A percentile compares a stretch with the other conserved stretches of the same genome.
Evolutionary conservation across 495 filamentous ascomycete species (phyloP).

Genomic region (Aspergillus cristatus): DNA sequence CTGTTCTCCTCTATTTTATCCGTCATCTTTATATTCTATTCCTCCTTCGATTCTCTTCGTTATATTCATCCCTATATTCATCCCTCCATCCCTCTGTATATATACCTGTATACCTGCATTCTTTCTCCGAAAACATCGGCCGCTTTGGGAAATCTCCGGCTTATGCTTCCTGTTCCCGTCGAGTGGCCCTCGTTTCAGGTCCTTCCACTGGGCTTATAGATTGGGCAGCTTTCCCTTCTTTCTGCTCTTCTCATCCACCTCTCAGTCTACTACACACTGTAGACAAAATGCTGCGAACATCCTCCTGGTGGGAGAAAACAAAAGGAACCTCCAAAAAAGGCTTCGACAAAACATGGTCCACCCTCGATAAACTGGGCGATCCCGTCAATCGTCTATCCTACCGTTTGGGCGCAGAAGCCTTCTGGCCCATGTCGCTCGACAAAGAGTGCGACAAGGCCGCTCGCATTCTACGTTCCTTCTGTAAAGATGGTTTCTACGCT

Average conservation of each 20-base stretch:
- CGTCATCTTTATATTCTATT: too few relatives aligned
- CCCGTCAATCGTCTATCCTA: slow-evolving; percentile 71
- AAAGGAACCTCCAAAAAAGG: slow-evolving; percentile 41
- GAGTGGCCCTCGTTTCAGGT: not conserved
- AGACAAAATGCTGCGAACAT: too few relatives aligned
- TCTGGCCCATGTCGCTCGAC: slow-evolving; percentile 73
- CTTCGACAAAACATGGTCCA: slow-evolving; percentile 46
- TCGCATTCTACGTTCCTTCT: slow-evolving; percentile 70
- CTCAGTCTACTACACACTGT: too few relatives aligned
- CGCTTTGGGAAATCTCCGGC: slow-evolving; percentile 10
- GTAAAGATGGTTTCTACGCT: slow-evolving; percentile 60
- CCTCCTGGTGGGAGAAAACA: slow-evolving; percentile 29
- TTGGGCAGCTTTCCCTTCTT: not conserved
- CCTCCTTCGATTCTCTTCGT: too few relatives aligned
- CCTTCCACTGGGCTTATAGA: slow-evolving; percentile 3
- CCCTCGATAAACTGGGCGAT: slow-evolving; percentile 46
- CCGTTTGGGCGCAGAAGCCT: slow-evolving; percentile 65
- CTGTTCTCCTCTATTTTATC: too few relatives aligned
- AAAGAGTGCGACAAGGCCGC: slow-evolving; percentile 79
- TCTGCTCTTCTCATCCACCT: not conserved
- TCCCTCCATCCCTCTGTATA: too few relatives aligned
- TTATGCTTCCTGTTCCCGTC: slow-evolving; percentile 12
- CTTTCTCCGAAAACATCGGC: slow-evolving; percentile 2
- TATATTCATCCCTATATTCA: too few relatives aligned
- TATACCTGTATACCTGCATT: too few relatives aligned